Base-by-base conservation (phyloP, 2,329 filamentous ascomycete genomes). In the Cytospora schulzeri region DNA sequence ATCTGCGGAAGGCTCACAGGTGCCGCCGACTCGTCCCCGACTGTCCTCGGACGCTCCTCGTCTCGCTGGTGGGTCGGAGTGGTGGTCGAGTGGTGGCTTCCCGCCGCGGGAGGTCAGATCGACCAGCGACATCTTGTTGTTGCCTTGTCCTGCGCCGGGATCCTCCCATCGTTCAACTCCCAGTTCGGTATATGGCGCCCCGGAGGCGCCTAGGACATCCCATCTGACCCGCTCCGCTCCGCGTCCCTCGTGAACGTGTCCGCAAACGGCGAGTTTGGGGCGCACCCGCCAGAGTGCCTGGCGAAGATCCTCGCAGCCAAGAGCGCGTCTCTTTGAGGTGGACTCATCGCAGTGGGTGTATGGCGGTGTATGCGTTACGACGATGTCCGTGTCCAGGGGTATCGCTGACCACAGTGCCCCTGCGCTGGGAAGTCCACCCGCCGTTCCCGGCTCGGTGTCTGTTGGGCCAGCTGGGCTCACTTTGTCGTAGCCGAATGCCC, bases 361-460 rank as follows among this genome's bases (percentile, higher is more conserved):
- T 0, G 89, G 83, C 15, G 90, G 90, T 0, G 88, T 89, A 72
- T 93, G 90, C 2, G 89, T 91, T 31, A 93, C 78, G 1, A 92
- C 78, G 50, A 93, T 79, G 71, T 92, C 89, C 0, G 82, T 80
- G 57, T 86, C 80, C 0, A 81, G 72, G 0, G 89, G 88, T 26
- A 92, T 87, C 11, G 75, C 75, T 19, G 81, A 76, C 90, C 90
- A 93, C 1, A 89, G 70, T 0, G 68, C 63, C 24, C 38, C 57
- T 22, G 70, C 66, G 4, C n/a, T 35, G 29, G 60, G 15, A 31
- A 17, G 12, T 3, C 31, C 28, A 8, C 17, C 24, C 7, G 35
- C 17, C 15, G 14, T 26, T 12, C 52, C 31, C 26, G n/a, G 24
- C 66, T 15, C 68, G 62, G 45, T 57, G 65, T 24, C 29, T 19